These are phyloP conservation scores for Melaleuca quinquenervia DNA, from an alignment of 345 rosid genomes.

Conservation along the genomic window DNA sequence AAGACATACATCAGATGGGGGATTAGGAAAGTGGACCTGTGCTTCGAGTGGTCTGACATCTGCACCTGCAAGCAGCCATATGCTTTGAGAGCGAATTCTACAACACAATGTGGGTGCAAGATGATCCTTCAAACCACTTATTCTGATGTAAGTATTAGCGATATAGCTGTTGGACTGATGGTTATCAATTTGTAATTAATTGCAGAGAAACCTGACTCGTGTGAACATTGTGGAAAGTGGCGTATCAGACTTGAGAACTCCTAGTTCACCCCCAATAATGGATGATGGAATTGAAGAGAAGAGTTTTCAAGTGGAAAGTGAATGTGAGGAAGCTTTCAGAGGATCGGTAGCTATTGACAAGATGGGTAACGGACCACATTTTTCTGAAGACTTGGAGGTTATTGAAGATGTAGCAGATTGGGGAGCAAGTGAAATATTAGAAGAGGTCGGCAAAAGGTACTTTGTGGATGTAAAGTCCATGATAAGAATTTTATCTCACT, in stretches of 20 bases:
- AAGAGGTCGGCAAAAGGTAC: constrained; percentile 42
- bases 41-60: constrained; percentile 22
- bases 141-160: background rate
- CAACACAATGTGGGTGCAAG: constrained; percentile 29
- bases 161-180: background rate
- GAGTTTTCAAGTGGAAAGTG: constrained; percentile 21
- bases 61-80: constrained; percentile 19
- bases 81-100: constrained; percentile 35
- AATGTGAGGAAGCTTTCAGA: background rate
- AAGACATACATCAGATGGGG: constrained; percentile 47
- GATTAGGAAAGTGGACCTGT: constrained; percentile 13
- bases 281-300: constrained; percentile 37
- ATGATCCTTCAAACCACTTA: background rate
- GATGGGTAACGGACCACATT: constrained; percentile 10
- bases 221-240: background rate
- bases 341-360: constrained; percentile 14
- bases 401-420: constrained; percentile 15
- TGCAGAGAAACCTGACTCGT: background rate
- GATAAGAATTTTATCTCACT: background rate
- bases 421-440: constrained; percentile 11
- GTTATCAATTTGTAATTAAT: background rate
- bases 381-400: constrained; percentile 16
- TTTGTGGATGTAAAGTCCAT: background rate
- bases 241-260: constrained; percentile 42
- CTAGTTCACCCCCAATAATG: constrained; percentile 86